Percentiles rank a stretch among this genome's conserved stretches.
Evolutionary conservation across 768 basidiomycete species (phyloP).

Genomic region (Gyrodon lividus): DNA sequence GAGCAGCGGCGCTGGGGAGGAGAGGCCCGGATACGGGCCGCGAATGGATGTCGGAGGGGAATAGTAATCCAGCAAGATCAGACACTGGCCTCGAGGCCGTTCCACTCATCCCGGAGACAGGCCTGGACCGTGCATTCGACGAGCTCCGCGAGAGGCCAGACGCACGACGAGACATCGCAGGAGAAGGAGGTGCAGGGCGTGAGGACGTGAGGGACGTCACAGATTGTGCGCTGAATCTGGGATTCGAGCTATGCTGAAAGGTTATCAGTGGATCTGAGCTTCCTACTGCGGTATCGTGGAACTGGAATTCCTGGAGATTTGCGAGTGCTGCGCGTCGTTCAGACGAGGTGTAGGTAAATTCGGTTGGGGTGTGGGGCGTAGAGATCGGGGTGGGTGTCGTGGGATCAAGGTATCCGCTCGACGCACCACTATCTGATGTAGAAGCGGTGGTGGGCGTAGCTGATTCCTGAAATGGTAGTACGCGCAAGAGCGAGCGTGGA

Average conservation of each 20-base stretch:
- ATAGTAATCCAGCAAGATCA: not conserved
- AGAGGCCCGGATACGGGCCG: constrained; percentile 13
- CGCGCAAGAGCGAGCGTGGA: constrained; percentile 26
- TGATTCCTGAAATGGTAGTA: constrained; percentile 26
- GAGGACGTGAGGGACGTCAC: constrained; percentile 41
- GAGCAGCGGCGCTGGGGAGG: not conserved
- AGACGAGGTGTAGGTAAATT: constrained; percentile 38
- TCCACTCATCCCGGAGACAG: constrained; percentile 19
- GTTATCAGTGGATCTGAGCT: constrained; percentile 4
- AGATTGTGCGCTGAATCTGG: constrained; percentile 26
- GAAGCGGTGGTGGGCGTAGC: constrained; percentile 1
- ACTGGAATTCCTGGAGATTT: not conserved
- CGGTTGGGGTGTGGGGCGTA: constrained; percentile 32
- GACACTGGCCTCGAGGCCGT: constrained; percentile 22
- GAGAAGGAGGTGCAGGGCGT: constrained; percentile 63
- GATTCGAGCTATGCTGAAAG: constrained; percentile 2
- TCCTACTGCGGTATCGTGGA: not conserved
- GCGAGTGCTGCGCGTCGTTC: constrained; percentile 17
- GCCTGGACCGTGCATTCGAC: constrained; percentile 19
- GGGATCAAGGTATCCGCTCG: constrained; percentile 26
- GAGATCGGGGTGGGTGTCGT: constrained; percentile 38
- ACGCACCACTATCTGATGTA: not conserved
- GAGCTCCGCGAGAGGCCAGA: constrained; percentile 33
- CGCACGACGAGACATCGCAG: constrained; percentile 45
- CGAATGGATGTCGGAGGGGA: not conserved